Evolutionary conservation across 495 filamentous ascomycete genomes (phyloP).

Genomic region (Daldinia vernicosa): DNA sequence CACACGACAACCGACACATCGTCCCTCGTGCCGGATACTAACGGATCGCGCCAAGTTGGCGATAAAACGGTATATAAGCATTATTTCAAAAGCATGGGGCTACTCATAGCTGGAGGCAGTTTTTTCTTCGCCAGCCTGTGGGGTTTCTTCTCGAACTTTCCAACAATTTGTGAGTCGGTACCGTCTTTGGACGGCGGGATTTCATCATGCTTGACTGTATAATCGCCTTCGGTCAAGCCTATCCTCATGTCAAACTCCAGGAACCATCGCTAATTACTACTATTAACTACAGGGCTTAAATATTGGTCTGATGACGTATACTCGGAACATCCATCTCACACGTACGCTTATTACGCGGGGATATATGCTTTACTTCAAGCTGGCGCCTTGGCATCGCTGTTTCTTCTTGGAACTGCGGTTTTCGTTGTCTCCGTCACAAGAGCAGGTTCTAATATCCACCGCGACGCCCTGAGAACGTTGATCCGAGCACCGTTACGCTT

Average conservation of each 20-base stretch:
- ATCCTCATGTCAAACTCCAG: background rate
- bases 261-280: too few species aligned
- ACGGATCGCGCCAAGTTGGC: background rate
- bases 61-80: background rate
- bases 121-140: background rate
- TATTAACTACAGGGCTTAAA: background rate
- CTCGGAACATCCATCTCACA: background rate
- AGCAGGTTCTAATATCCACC: constrained; percentile 42
- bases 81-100: background rate
- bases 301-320: background rate
- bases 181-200: background rate
- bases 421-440: constrained; percentile 1
- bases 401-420: background rate
- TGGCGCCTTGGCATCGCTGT: background rate
- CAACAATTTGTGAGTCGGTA: background rate
- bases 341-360: background rate
- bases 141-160: background rate
- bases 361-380: background rate
- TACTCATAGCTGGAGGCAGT: background rate
- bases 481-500: constrained; percentile 43
- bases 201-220: background rate
- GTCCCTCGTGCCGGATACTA: background rate
- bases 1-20: background rate
- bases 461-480: constrained; percentile 37
- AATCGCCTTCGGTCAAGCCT: background rate